Conservation (phyloP, 495 filamentous ascomycete genomes). For the Lophiostoma macrostomum region DNA sequence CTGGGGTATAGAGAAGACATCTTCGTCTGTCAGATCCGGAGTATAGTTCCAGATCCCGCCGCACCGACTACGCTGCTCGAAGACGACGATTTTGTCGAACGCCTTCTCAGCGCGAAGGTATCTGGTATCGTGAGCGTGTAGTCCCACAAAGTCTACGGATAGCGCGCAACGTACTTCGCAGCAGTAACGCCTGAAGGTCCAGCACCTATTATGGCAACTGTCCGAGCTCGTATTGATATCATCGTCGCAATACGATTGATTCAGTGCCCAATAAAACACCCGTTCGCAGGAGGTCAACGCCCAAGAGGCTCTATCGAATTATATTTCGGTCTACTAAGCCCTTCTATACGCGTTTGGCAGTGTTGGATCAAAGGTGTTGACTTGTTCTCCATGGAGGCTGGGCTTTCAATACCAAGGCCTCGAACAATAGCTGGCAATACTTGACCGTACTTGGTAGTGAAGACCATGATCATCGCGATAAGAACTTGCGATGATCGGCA, state of each 20-base stretch:
- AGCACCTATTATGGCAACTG: constrained; percentile 66
- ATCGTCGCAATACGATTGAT: constrained; percentile 7
- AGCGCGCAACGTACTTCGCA: constrained; percentile 49
- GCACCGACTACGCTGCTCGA: constrained; percentile 70
- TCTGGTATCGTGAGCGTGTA: constrained; percentile 40
- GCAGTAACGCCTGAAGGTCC: constrained; percentile 66
- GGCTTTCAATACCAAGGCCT: too few relatives aligned
- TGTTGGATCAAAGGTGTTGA: too few relatives aligned
- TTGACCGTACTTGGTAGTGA: too few relatives aligned
- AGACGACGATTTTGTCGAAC: constrained; percentile 71
- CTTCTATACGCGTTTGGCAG: too few relatives aligned
- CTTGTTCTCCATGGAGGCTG: too few relatives aligned
- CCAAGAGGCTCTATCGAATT: too few relatives aligned
- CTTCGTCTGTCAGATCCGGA: constrained; percentile 32
- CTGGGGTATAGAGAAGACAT: constrained; percentile 37
- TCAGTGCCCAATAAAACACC: too few relatives aligned
- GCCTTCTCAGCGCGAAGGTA: constrained; percentile 70
- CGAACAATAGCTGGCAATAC: too few relatives aligned
- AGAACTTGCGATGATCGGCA: too few relatives aligned
- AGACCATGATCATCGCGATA: too few relatives aligned
- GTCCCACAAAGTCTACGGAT: not conserved
- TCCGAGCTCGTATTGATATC: constrained; percentile 41
- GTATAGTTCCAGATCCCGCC: constrained; percentile 86
- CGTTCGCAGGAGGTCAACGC: too few relatives aligned
- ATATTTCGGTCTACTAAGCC: too few relatives aligned